phyloP scores from a whole-genome alignment of 768 basidiomycete species.

The Mycena leptocephala region DNA sequence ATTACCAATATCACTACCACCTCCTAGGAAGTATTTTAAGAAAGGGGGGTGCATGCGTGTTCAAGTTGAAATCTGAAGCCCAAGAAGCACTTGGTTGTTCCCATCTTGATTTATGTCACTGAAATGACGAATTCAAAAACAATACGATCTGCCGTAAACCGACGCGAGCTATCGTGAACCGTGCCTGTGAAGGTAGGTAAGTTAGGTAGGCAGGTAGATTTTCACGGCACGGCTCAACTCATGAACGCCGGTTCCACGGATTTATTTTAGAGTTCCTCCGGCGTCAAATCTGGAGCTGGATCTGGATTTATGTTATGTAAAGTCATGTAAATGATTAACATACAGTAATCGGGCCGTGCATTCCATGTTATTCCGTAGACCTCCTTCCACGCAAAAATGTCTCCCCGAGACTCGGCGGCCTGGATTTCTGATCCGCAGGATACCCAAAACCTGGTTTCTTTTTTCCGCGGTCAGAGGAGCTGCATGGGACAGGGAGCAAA shows the following conservation, averaged over 20 bases:
- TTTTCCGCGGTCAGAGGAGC: background rate
- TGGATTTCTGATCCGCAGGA: background rate
- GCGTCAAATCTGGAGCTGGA: no score
- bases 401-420: background rate
- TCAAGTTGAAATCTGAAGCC: background rate
- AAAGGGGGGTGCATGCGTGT: background rate
- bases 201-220: no score
- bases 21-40: background rate
- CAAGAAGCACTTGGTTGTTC: background rate
- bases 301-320: no score
- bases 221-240: no score
- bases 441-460: background rate
- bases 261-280: no score
- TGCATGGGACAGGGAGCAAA: background rate
- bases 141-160: background rate
- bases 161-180: background rate
- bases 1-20: background rate
- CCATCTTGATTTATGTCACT: background rate
- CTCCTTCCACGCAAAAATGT: no score
- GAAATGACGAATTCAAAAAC: background rate
- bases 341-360: no score
- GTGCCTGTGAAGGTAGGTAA: no score
- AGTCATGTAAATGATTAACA: no score
- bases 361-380: no score
- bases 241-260: no score